Percentiles rank a stretch among this genome's conserved stretches.
Evolutionary conservation across 768 basidiomycete species (phyloP).

Genomic region (Tubosaeta brunneosetosa): DNA sequence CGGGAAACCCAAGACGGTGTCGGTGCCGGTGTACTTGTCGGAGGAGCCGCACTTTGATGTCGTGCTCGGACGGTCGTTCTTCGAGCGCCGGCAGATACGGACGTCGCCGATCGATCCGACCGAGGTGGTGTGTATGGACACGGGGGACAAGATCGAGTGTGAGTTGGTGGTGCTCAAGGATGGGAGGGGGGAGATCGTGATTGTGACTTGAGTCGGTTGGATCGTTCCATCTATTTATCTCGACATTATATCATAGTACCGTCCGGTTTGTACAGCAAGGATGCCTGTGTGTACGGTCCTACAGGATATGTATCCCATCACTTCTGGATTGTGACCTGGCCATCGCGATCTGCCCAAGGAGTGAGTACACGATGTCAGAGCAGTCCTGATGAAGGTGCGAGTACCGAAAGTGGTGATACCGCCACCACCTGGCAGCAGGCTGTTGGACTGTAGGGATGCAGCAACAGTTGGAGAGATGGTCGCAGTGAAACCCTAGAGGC

Average conservation of each 20-base stretch:
- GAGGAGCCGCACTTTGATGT: constrained; percentile 97
- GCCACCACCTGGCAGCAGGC: neutral
- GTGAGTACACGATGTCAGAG: neutral
- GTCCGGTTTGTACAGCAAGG: too few relatives aligned
- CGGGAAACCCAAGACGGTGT: constrained; percentile 36
- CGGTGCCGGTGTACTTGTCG: constrained; percentile 73
- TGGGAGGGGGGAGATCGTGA: constrained; percentile 85
- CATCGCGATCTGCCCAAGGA: constrained; percentile 15
- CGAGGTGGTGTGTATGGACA: constrained; percentile 87
- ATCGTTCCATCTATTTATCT: neutral
- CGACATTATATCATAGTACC: neutral
- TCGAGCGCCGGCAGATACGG: constrained; percentile 77
- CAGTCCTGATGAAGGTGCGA: neutral
- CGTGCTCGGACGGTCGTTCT: constrained; percentile 83
- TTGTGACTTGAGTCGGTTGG: constrained; percentile 51
- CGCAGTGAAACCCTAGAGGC: constrained; percentile 18
- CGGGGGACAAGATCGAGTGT: constrained; percentile 86
- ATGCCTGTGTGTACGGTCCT: too few relatives aligned
- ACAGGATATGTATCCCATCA: neutral
- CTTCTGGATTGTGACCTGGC: neutral
- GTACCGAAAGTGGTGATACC: constrained; percentile 17
- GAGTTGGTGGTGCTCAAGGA: constrained; percentile 91
- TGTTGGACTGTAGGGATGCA: neutral
- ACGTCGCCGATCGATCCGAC: constrained; percentile 82
- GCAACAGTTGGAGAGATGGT: constrained; percentile 1